These are phyloP conservation scores for Hanseniaspora valbyensis DNA, from an alignment of 805 yeast genomes.

Conservation along the genomic window DNA sequence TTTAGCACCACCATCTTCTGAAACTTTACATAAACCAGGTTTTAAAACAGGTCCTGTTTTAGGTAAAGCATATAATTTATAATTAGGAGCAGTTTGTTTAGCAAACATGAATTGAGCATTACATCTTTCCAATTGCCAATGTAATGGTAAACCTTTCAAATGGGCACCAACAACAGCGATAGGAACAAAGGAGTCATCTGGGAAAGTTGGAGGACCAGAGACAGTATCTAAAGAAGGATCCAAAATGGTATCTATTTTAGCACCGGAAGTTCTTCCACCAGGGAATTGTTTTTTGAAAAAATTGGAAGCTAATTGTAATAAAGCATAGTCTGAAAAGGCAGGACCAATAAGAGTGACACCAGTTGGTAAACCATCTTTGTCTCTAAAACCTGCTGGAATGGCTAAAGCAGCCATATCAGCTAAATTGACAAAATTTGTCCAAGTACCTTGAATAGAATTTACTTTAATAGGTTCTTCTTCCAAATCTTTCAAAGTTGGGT, in stretches of 20 bases:
- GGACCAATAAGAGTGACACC: constrained; percentile 79
- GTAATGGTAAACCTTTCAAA: constrained; percentile 72
- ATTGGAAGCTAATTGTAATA: constrained; percentile 68
- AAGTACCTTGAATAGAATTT: constrained; percentile 92
- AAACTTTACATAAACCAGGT: constrained; percentile 76
- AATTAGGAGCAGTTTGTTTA: constrained; percentile 60
- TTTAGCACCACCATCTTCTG: constrained; percentile 36
- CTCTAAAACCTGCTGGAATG: constrained; percentile 77
- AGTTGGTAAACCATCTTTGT: constrained; percentile 70
- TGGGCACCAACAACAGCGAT: constrained; percentile 97
- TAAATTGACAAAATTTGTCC: constrained; percentile 91
- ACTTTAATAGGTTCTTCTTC: constrained; percentile 66
- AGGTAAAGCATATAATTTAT: constrained; percentile 74
- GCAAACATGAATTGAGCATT: constrained; percentile 58
- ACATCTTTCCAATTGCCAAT: constrained; percentile 86
- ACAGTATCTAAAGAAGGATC: not conserved
- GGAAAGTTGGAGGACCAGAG: constrained; percentile 21
- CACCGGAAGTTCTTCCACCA: constrained; percentile 47
- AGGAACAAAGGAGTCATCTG: constrained; percentile 38
- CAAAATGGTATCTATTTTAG: constrained; percentile 18
- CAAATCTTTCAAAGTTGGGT: constrained; percentile 69
- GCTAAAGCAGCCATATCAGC: constrained; percentile 90
- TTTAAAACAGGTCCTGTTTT: constrained; percentile 69
- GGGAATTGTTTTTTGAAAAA: constrained; percentile 44
- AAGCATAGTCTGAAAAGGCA: constrained; percentile 79